A percentile compares a stretch with the other conserved stretches of the same genome.
Evolutionary conservation across 2,329 filamentous ascomycete genomes (phyloP).

Genomic region (Fusarium papillatum): DNA sequence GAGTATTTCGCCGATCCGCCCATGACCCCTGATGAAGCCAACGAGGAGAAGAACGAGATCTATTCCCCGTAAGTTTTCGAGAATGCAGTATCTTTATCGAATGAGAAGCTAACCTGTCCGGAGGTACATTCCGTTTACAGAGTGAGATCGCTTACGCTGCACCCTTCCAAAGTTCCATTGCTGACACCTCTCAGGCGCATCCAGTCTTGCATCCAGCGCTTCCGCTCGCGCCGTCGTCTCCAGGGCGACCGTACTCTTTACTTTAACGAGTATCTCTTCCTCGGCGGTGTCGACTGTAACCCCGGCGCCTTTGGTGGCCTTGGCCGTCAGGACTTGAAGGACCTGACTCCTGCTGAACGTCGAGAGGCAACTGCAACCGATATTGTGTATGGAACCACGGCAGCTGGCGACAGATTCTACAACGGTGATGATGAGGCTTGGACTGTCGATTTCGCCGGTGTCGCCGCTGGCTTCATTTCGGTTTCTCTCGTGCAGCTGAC

Average conservation of each 20-base stretch:
- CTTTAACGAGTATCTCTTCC: conserved; percentile 85
- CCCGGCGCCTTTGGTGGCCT: conserved; percentile 72
- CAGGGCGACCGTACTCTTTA: conserved; percentile 71
- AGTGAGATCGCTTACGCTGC: conserved; percentile 56
- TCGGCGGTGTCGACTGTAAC: conserved; percentile 81
- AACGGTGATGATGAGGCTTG: conserved; percentile 69
- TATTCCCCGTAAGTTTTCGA: conserved; percentile 71
- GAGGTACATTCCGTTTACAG: conserved; percentile 66
- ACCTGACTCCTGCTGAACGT: conserved; percentile 72
- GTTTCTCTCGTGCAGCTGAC: conserved; percentile 67
- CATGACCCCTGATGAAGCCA: conserved; percentile 77
- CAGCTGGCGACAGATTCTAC: conserved; percentile 61
- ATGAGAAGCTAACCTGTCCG: conserved; percentile 30
- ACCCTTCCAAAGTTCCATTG: neutral
- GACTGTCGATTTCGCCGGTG: conserved; percentile 83
- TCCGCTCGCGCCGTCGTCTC: conserved; percentile 81
- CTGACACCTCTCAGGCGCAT: conserved; percentile 72
- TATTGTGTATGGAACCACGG: conserved; percentile 63
- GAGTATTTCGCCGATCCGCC: conserved; percentile 87
- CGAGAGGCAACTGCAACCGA: conserved; percentile 75
- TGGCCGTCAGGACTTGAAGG: conserved; percentile 64
- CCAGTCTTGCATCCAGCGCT: conserved; percentile 87
- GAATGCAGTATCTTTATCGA: neutral
- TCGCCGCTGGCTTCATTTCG: conserved; percentile 85
- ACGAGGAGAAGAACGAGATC: conserved; percentile 72